Base-by-base conservation (phyloP, 768 basidiomycete genomes). In the Lactifluus hygrophoroides region DNA sequence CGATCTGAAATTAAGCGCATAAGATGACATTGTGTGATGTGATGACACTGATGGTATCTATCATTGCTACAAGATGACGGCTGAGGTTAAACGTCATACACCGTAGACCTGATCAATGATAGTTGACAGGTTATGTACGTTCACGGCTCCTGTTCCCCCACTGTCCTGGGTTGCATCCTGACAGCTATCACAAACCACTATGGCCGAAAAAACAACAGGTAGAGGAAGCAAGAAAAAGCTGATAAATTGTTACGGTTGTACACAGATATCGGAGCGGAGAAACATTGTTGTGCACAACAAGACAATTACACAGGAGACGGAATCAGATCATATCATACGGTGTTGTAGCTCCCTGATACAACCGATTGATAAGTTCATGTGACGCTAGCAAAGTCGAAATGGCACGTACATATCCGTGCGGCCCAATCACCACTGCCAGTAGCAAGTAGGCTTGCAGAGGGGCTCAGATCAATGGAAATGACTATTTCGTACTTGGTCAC, bases 351-450 rank as follows among this genome's bases (percentile, higher is more conserved):
- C 66, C 66, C 66, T 67, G 30, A 16, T 47, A 6, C 28, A 47
- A 56, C n/a, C 21, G 47, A 25, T 54, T 30, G 25, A 61, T 58
- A 27, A 54, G 23, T 30, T 27, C 10, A 21, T 8, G 47, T 5
- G 13, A 27, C 9, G 6, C 23, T 38, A 44, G 30, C 30, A 30
- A 27, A 32, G 23, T 9, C 32, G 30, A 34, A 19, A n/a, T 17
- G 44, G 17, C 25, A 75, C 79, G 62, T 58, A 81, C 85, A 87
- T 74, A 87, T 81, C 70, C 83, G 74, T 43, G 85, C 85, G 67
- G 80, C 78, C 75, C 81, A 85, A 69, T 88, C 85, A 5, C 86
- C 86, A 64, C 80, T 82, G 25, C 85, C 86, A 4, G 84, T 85
- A 13, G 86, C 86, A 45, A 88, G 71, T 54, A 82, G 70, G 40